These are phyloP conservation scores for Striga asiatica DNA, from an alignment of 257 asterid genomes.

Conservation along the genomic window DNA sequence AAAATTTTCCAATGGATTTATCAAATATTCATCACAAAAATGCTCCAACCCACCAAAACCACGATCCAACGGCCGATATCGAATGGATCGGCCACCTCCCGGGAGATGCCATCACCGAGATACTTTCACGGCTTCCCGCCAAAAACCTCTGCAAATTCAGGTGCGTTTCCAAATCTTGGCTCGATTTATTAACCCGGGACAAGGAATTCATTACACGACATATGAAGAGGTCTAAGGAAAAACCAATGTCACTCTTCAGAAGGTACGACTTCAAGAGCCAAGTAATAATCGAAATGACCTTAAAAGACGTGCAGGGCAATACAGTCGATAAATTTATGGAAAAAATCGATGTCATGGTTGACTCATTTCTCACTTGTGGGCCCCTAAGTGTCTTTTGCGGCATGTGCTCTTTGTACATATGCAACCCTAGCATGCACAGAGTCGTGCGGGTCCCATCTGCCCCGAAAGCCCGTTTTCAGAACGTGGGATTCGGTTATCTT, in stretches of 20 bases:
- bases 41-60: not conserved
- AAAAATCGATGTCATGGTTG: slow-evolving; percentile 26
- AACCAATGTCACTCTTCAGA: slow-evolving; percentile 23
- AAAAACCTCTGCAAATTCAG: slow-evolving; percentile 31
- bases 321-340: slow-evolving; percentile 19
- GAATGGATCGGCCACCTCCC: slow-evolving; percentile 26
- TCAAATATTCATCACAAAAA: not conserved
- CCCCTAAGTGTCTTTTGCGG: slow-evolving; percentile 24
- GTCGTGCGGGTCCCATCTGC: slow-evolving; percentile 22
- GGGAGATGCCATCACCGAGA: slow-evolving; percentile 25
- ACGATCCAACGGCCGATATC: slow-evolving; percentile 8
- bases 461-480: slow-evolving; percentile 21
- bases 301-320: slow-evolving; percentile 31
- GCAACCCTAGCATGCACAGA: slow-evolving; percentile 31
- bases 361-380: slow-evolving; percentile 32
- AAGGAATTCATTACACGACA: slow-evolving; percentile 23
- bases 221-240: slow-evolving; percentile 19
- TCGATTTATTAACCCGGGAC: slow-evolving; percentile 17
- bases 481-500: slow-evolving; percentile 35
- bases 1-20: slow-evolving; percentile 3
- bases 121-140: slow-evolving; percentile 26
- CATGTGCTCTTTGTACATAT: slow-evolving; percentile 24
- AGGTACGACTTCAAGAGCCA: slow-evolving; percentile 19
- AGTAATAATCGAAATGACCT: slow-evolving; percentile 30
- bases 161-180: slow-evolving; percentile 41